These are phyloP conservation scores for Citrullus amarus DNA, from an alignment of 306 rosid genomes.

Conservation along the genomic window DNA sequence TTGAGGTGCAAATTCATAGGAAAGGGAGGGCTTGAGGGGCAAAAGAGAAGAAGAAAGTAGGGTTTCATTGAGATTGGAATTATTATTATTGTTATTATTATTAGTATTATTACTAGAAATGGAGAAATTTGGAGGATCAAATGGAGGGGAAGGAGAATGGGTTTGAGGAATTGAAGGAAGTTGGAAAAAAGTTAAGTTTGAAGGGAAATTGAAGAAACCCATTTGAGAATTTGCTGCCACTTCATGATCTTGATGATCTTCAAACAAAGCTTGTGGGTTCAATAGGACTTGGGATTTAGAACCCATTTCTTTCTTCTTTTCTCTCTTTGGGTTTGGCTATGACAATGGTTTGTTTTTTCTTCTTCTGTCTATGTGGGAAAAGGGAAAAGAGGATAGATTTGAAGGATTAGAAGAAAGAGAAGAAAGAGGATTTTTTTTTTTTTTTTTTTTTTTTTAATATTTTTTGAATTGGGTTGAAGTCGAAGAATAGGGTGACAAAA, in stretches of 20 bases:
- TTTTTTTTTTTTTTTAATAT: not conserved
- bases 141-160: not conserved
- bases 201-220: slow-evolving; percentile 59
- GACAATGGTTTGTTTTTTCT: not conserved
- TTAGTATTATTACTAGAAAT: not conserved
- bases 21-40: slow-evolving; percentile 18
- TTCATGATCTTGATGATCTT: slow-evolving; percentile 17
- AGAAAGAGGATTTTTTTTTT: not conserved
- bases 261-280: slow-evolving; percentile 40
- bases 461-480: not conserved
- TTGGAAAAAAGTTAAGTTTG: slow-evolving; percentile 18
- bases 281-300: slow-evolving; percentile 32
- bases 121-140: not conserved
- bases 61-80: slow-evolving; percentile 44
- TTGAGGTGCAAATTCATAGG: slow-evolving; percentile 28
- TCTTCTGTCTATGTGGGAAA: not conserved
- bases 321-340: not conserved
- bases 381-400: not conserved
- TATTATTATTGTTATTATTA: not conserved
- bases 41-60: slow-evolving; percentile 32
- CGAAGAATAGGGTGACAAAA: slow-evolving; percentile 6
- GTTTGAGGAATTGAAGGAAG: slow-evolving; percentile 24
- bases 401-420: not conserved
- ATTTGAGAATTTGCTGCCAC: slow-evolving; percentile 21
- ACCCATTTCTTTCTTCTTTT: slow-evolving; percentile 23